Percentiles rank a stretch among this genome's conserved stretches.
phyloP scores from a whole-genome alignment of 371 early-diverging fungal genomes.

The Caulochytrium protostelioides region DNA sequence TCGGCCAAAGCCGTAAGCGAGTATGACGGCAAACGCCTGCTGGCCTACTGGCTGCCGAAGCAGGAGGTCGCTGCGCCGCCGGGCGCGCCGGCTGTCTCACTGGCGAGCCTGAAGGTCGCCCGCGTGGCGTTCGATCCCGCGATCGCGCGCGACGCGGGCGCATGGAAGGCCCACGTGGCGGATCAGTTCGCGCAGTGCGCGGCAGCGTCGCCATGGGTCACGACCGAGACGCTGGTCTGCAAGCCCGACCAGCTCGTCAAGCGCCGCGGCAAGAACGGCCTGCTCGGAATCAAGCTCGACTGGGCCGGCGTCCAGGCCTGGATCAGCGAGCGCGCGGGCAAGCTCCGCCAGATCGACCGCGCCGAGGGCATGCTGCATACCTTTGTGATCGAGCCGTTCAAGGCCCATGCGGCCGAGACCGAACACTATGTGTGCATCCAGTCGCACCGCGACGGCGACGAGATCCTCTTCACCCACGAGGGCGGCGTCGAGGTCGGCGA shows the following conservation, averaged over 20 bases:
- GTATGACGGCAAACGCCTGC: conserved; percentile 86
- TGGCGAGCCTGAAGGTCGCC: too few species aligned
- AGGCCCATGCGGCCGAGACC: conserved; percentile 69
- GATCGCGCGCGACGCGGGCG: conserved; percentile 6
- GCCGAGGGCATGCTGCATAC: conserved; percentile 72
- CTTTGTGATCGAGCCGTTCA: conserved; percentile 88
- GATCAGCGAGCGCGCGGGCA: conserved; percentile 70
- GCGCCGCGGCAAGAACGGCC: conserved; percentile 84
- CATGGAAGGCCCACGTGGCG: conserved; percentile 34
- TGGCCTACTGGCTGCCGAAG: conserved; percentile 65
- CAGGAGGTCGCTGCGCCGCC: too few species aligned
- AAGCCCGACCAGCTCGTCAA: conserved; percentile 96
- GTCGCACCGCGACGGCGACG: conserved; percentile 82
- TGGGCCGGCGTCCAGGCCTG: conserved; percentile 70
- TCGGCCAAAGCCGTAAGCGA: conserved; percentile 91
- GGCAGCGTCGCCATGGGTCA: conserved; percentile 62
- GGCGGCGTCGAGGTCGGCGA: conserved; percentile 96
- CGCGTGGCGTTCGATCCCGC: conserved; percentile 4
- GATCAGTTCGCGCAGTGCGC: conserved; percentile 44
- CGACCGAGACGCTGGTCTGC: conserved; percentile 60
- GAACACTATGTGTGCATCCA: conserved; percentile 95
- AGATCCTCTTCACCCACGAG: conserved; percentile 85
- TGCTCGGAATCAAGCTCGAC: conserved; percentile 67
- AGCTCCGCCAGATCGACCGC: conserved; percentile 44
- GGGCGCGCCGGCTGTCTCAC: too few species aligned